Evolutionary conservation across 495 filamentous ascomycete genomes (phyloP), one percentile per base, ranked within the genome.

Genomic region (Tetracladium marchalianum): DNA sequence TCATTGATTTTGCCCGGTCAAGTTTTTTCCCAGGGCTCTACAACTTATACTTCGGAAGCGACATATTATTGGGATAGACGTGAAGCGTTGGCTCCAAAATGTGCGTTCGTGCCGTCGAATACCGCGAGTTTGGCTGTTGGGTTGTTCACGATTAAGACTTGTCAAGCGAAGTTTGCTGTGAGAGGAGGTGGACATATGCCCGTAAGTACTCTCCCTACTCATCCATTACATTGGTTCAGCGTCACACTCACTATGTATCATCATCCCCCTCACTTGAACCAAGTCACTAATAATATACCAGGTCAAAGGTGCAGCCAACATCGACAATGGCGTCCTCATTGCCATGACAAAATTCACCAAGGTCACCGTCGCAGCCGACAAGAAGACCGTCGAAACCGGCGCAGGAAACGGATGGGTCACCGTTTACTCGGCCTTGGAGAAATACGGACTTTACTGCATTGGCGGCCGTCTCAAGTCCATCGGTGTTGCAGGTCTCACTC

Each of bases 401-500:
- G 58, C 67, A 11, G 69, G 66, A 17, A 53, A 55, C 19, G 52
- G 43, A 43, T 77, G 73, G 72, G 33, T 36, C 12, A 59, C 73
- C n/a, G 68, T 77, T 10, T 78, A 79, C 48, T 22, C 49, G 1
- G 61, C 55, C 37, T 54, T 78, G 7, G 62, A 60, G 5, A 42
- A 55, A 1, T 58, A 64, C 18, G 59, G 66, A n/a, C 52, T 72
- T 1, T 52, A 65, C 13, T 64, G 68, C 2, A 43, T 69, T 8
- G 76, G 77, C 4, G 78, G 76, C 11, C 68, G 78, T 31, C 61
- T 69, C 15, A 52, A 67, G 0, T 63, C 56, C 11, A 67, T 82
- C 37, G 78, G 78, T n/a, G 71, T 78, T 16, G 68, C 69, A 12
- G 78, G 78, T 2, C 58, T 78, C 5, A 60, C 61, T 31, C 64